Percentiles rank a stretch among this genome's conserved stretches.
Evolutionary conservation across 2,329 filamentous ascomycete species (phyloP).

Genomic region (Xylaria sp.): DNA sequence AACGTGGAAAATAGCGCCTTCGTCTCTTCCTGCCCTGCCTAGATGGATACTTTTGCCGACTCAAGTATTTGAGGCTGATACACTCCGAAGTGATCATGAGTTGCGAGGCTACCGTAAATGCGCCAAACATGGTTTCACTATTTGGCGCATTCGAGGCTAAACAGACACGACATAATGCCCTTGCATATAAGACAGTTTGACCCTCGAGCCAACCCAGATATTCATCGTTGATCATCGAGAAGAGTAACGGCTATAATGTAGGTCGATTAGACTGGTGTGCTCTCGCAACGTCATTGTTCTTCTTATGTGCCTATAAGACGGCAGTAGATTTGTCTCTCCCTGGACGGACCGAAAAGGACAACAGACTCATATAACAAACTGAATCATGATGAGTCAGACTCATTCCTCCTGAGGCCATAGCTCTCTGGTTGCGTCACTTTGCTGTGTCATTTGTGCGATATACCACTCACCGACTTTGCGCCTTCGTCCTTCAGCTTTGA

Average conservation of each 20-base stretch:
- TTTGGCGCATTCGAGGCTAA: background rate
- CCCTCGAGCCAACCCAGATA: background rate
- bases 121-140: constrained; percentile 1
- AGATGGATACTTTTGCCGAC: background rate
- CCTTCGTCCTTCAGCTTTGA: constrained; percentile 15
- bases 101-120: background rate
- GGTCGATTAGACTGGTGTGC: background rate
- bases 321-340: no score
- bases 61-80: background rate
- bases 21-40: background rate
- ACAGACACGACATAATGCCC: background rate
- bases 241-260: background rate
- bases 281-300: background rate
- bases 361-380: background rate
- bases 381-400: background rate
- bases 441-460: no score
- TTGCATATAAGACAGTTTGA: background rate
- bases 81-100: background rate
- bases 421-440: no score
- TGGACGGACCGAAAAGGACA: no score
- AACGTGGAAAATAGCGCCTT: background rate
- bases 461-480: constrained; percentile 12
- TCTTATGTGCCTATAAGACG: no score
- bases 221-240: background rate
- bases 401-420: background rate